Evolutionary conservation across 306 rosid genomes (phyloP).

Genomic region (Cucumis hystrix): DNA sequence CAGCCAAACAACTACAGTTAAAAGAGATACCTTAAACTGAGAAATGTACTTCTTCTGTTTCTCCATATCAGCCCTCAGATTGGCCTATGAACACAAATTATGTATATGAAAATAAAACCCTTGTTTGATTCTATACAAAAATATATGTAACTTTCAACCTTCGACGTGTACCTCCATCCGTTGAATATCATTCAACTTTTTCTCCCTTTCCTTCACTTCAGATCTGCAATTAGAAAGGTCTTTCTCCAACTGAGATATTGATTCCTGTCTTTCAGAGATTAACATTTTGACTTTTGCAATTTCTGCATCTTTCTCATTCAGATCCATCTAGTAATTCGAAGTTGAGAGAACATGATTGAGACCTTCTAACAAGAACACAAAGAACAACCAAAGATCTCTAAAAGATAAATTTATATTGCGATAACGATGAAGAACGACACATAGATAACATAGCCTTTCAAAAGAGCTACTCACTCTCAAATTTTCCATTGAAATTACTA

Average conservation of each 20-base stretch:
- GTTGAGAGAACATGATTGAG: background rate
- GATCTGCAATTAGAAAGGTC: constrained; percentile 49
- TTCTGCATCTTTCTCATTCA: constrained; percentile 49
- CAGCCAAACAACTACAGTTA: background rate
- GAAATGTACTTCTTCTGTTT: constrained; percentile 34
- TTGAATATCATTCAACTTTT: constrained; percentile 37
- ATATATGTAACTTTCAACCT: background rate
- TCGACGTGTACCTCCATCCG: constrained; percentile 48
- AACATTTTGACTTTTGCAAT: constrained; percentile 40
- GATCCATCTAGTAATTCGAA: constrained; percentile 35
- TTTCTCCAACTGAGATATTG: constrained; percentile 40
- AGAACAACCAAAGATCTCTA: too few relatives aligned
- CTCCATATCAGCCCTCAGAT: constrained; percentile 49
- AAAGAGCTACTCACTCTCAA: background rate
- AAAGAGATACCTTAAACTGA: constrained; percentile 42
- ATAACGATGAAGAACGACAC: too few relatives aligned
- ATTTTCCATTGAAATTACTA: too few relatives aligned
- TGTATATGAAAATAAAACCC: background rate
- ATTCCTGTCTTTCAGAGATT: constrained; percentile 44
- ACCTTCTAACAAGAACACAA: too few relatives aligned
- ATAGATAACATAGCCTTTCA: background rate
- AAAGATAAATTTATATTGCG: too few relatives aligned
- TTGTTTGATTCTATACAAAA: background rate
- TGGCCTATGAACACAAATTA: constrained; percentile 37
- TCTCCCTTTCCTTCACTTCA: constrained; percentile 58